phyloP scores from a whole-genome alignment of 345 rosid genomes.

The Salix arbutifolia region DNA sequence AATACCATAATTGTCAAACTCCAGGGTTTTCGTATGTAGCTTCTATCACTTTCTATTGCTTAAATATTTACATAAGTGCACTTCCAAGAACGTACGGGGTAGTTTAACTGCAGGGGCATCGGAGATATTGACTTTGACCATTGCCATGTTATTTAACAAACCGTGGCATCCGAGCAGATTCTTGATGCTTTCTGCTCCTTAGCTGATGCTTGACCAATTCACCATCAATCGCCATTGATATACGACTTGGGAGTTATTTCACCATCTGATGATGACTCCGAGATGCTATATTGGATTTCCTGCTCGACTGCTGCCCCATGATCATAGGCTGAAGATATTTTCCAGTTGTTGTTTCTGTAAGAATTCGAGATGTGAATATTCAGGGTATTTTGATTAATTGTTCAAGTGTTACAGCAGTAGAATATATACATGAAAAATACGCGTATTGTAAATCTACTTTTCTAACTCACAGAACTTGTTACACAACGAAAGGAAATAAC shows the following conservation, averaged over 20 bases:
- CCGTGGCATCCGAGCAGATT: not conserved
- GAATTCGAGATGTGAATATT: too few species aligned
- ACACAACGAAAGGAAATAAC: too few species aligned
- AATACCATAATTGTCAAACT: not conserved
- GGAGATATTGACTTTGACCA: too few species aligned
- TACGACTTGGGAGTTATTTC: conserved; percentile 37
- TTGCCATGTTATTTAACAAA: not conserved
- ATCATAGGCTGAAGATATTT: conserved; percentile 8
- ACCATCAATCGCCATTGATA: conserved; percentile 15
- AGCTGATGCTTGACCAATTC: not conserved
- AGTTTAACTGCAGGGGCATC: not conserved
- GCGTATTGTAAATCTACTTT: too few species aligned
- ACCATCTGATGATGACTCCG: conserved; percentile 40
- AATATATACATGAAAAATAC: too few species aligned
- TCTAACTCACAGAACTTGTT: too few species aligned
- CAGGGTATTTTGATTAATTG: too few species aligned
- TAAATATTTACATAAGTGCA: not conserved
- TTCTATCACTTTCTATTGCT: not conserved
- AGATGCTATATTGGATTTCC: conserved; percentile 22
- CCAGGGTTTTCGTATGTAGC: not conserved
- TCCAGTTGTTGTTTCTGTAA: conserved; percentile 20
- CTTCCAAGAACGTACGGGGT: not conserved
- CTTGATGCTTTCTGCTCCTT: not conserved
- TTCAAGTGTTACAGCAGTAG: too few species aligned
- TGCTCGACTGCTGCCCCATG: conserved; percentile 15